phyloP scores from a whole-genome alignment of 257 asterid species.

The Solanum neorickii region DNA sequence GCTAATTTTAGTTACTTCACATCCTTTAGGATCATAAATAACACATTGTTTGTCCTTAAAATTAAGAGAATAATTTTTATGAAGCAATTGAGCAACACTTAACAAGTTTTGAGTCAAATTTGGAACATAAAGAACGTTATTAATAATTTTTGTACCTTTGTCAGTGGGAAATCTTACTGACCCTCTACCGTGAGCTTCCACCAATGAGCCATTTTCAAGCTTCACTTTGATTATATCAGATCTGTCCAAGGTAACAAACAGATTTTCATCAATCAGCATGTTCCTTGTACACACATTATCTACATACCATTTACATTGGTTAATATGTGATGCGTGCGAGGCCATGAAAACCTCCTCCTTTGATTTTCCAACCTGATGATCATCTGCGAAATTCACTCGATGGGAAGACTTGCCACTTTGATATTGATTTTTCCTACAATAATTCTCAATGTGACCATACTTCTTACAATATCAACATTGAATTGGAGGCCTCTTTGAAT shows the following conservation, averaged over 20 bases:
- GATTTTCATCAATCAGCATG: background rate
- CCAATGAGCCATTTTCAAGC: background rate
- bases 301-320: background rate
- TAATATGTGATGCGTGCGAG: background rate
- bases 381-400: background rate
- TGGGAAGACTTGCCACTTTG: background rate
- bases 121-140: background rate
- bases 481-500: too few relatives aligned
- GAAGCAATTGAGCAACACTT: background rate
- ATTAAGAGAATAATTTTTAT: background rate
- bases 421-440: background rate
- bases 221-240: background rate
- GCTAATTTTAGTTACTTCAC: background rate
- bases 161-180: background rate
- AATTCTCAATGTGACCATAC: background rate
- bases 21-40: background rate
- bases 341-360: background rate
- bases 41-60: background rate
- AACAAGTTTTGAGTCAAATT: background rate
- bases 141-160: background rate
- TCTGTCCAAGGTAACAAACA: background rate
- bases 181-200: background rate
- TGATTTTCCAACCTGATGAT: background rate
- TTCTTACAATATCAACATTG: too few relatives aligned
- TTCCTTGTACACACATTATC: background rate